A percentile compares a stretch with the other conserved stretches of the same genome.
Conservation (phyloP, 140 eudicot species). For the Senecio squalidus region DNA sequence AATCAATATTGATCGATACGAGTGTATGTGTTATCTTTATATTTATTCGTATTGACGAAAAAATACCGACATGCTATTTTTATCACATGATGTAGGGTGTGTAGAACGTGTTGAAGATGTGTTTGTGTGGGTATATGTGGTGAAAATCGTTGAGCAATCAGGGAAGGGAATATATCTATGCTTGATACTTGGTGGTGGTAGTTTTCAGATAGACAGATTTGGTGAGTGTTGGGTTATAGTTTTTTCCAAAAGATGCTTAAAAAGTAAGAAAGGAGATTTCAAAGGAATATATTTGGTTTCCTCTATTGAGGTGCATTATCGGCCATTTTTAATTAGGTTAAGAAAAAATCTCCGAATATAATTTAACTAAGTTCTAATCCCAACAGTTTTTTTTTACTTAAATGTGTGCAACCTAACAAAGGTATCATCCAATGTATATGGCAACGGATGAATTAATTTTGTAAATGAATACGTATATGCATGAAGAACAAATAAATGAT, state of each 20-base stretch:
- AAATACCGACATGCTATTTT: neutral
- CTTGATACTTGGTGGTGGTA: constrained; percentile 3
- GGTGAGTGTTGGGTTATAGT: constrained; percentile 32
- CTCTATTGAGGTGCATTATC: constrained; percentile 33
- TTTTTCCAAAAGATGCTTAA: constrained; percentile 27
- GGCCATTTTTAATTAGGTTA: neutral
- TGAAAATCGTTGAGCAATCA: constrained; percentile 7
- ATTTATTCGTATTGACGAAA: neutral
- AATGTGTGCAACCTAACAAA: no score
- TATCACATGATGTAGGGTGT: neutral
- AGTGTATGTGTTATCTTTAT: neutral
- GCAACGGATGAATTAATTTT: no score
- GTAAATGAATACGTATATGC: no score
- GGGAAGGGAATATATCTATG: constrained; percentile 20
- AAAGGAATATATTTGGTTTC: constrained; percentile 38
- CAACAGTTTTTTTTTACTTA: no score
- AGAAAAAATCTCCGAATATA: no score
- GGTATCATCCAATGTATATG: no score
- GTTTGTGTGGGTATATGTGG: constrained; percentile 9
- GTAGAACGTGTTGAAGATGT: constrained; percentile 11
- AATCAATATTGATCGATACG: no score
- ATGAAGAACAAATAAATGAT: no score
- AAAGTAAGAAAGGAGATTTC: constrained; percentile 23
- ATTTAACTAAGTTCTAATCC: no score
- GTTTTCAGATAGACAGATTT: constrained; percentile 24